Evolutionary conservation across 2,329 filamentous ascomycete species (phyloP).

Genomic region (Biscogniauxia sp.): DNA sequence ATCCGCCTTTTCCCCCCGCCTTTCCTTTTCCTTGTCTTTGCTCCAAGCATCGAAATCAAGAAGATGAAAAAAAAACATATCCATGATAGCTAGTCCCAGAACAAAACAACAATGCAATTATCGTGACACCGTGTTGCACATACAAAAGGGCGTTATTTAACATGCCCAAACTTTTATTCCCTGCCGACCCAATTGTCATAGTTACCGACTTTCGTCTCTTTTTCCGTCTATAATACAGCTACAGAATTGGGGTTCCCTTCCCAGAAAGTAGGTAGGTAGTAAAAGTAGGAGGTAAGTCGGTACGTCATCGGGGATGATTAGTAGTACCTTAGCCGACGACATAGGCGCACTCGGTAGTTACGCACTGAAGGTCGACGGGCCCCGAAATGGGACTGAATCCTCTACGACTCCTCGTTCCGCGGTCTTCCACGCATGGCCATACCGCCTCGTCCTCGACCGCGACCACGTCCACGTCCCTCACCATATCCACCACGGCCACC

Average conservation of each 20-base stretch:
- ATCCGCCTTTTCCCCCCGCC: no score
- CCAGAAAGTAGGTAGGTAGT: not conserved
- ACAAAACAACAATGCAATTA: not conserved
- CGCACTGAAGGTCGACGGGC: constrained; percentile 16
- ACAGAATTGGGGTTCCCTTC: not conserved
- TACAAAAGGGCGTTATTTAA: not conserved
- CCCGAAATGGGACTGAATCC: constrained; percentile 20
- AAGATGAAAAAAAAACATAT: no score
- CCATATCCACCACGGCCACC: constrained; percentile 28
- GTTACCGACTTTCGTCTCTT: constrained; percentile 10
- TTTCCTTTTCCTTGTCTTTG: no score
- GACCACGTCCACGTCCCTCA: constrained; percentile 30
- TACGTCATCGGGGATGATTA: constrained; percentile 7
- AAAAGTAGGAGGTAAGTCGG: not conserved
- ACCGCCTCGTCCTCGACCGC: constrained; percentile 27
- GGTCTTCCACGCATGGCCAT: constrained; percentile 23
- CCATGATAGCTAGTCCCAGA: not conserved
- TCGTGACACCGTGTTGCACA: not conserved
- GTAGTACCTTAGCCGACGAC: constrained; percentile 14
- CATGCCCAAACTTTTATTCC: not conserved
- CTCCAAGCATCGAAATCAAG: no score
- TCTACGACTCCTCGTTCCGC: constrained; percentile 32
- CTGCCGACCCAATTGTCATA: constrained; percentile 4
- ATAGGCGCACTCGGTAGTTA: constrained; percentile 10
- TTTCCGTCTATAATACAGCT: constrained; percentile 14